Conservation (phyloP, 148 eudicot species). For the Cornus controversa region DNA sequence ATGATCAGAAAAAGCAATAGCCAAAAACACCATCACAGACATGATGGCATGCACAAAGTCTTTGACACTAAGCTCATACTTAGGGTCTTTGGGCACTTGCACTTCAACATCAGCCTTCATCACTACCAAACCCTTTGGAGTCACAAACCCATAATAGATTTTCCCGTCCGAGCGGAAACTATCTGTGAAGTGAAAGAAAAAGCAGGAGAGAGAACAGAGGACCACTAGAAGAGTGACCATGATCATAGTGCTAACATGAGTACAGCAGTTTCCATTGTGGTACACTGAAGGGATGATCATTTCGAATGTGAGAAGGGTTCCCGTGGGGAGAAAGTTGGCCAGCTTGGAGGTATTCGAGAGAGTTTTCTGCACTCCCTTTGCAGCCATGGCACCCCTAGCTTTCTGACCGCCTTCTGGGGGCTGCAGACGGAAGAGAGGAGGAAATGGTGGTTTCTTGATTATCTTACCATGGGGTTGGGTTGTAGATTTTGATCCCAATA, state of each 20-base stretch:
- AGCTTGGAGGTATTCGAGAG: constrained; percentile 84
- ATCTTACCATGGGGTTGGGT: constrained; percentile 17
- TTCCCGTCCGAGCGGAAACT: constrained; percentile 73
- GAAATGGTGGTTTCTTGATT: neutral
- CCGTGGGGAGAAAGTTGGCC: constrained; percentile 91
- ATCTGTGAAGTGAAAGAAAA: constrained; percentile 91
- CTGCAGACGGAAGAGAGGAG: constrained; percentile 15
- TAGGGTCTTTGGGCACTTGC: constrained; percentile 67
- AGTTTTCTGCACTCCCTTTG: constrained; percentile 75
- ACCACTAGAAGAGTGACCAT: constrained; percentile 47
- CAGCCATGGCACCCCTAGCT: constrained; percentile 41
- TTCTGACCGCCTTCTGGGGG: constrained; percentile 13
- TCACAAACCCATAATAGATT: constrained; percentile 73
- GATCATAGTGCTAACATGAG: constrained; percentile 51
- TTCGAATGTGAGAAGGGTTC: constrained; percentile 86
- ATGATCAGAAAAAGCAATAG: constrained; percentile 81
- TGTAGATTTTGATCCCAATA: constrained; percentile 76
- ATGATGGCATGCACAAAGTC: constrained; percentile 83
- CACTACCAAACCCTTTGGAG: constrained; percentile 57
- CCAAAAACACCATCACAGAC: constrained; percentile 80
- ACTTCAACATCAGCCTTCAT: constrained; percentile 59
- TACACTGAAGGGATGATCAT: constrained; percentile 79
- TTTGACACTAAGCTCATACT: constrained; percentile 43
- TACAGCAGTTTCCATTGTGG: constrained; percentile 51
- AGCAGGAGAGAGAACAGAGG: constrained; percentile 71